These are phyloP conservation scores for Nyctanthes arbortristis DNA, from an alignment of 257 asterid genomes.

Conservation along the genomic window DNA sequence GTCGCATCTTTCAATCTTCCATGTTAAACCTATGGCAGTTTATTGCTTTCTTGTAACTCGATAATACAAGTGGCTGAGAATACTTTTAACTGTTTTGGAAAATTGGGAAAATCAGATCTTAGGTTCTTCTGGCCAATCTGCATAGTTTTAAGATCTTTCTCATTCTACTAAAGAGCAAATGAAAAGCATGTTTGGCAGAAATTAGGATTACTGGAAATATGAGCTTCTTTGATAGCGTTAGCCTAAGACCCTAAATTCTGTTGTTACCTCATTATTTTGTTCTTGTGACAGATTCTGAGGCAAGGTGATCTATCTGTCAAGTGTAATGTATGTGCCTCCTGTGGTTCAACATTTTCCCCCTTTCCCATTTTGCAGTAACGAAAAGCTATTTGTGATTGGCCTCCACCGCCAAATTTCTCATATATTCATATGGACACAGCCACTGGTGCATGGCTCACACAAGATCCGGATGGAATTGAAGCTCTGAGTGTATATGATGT, in stretches of 20 bases:
- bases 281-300: conserved; percentile 42
- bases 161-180: neutral
- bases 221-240: neutral
- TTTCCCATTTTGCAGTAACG: conserved; percentile 44
- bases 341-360: conserved; percentile 31
- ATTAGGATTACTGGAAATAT: neutral
- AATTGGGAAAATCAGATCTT: too few relatives aligned
- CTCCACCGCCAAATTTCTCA: conserved; percentile 7
- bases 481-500: conserved; percentile 20
- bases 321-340: conserved; percentile 11
- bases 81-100: neutral
- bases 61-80: conserved; percentile 2
- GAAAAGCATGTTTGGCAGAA: neutral
- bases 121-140: neutral
- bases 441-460: conserved; percentile 9
- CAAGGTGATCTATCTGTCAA: conserved; percentile 27
- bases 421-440: conserved; percentile 7
- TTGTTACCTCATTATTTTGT: too few relatives aligned
- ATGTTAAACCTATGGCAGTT: neutral
- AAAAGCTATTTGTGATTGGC: conserved; percentile 38
- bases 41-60: conserved; percentile 15
- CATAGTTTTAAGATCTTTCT: neutral
- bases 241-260: neutral
- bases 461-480: conserved; percentile 25
- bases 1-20: neutral